Conservation (phyloP, 2,329 filamentous ascomycete species). For the Fusarium subtropicale region DNA sequence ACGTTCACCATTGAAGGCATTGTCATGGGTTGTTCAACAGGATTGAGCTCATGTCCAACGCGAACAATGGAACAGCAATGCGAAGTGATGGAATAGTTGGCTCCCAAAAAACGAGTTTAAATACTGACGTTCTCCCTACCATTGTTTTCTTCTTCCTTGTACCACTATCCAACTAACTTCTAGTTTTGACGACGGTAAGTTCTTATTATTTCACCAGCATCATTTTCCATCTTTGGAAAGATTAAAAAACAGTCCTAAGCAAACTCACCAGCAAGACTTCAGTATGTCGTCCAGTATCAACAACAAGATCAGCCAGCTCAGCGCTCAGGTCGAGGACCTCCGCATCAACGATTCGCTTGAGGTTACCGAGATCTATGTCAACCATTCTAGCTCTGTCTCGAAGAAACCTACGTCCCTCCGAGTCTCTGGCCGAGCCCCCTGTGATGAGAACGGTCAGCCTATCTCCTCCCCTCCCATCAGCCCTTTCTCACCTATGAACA, state of each 20-base stretch:
- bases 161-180: background rate
- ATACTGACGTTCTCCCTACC: background rate
- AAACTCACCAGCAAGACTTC: background rate
- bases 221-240: background rate
- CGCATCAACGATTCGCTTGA: background rate
- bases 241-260: background rate
- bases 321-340: background rate
- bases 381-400: background rate
- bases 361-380: too few relatives aligned
- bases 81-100: background rate
- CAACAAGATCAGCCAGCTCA: background rate
- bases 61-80: background rate
- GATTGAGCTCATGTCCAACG: background rate
- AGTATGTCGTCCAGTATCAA: background rate
- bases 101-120: background rate
- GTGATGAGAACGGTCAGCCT: background rate
- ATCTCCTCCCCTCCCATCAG: background rate
- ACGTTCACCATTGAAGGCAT: background rate
- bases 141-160: background rate
- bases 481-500: background rate
- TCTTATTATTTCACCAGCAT: too few relatives aligned
- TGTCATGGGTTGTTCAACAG: background rate
- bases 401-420: background rate
- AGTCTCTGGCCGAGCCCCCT: background rate
- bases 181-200: background rate